Evolutionary conservation across 768 basidiomycete genomes (phyloP).

Genomic region (Mycena crocata): DNA sequence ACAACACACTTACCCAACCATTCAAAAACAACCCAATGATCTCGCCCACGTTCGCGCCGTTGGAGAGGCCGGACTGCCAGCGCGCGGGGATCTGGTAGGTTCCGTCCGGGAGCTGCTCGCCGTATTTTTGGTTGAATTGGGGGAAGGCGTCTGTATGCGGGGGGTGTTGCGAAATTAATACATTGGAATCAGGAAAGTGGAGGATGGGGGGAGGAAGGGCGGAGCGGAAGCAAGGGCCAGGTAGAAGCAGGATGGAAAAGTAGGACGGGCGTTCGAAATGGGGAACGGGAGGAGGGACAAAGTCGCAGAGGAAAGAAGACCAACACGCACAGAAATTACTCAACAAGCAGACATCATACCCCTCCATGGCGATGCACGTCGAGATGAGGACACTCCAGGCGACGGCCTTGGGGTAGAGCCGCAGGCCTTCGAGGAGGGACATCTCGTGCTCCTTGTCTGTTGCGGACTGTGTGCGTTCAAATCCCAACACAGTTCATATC

Average conservation of each 20-base stretch:
- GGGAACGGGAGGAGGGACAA: no score
- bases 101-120: constrained; percentile 29
- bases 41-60: constrained; percentile 37
- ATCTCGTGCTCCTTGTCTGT: constrained; percentile 36
- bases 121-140: constrained; percentile 36
- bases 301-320: background rate
- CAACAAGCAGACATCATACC: constrained; percentile 36
- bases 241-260: background rate
- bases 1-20: no score
- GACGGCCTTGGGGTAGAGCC: constrained; percentile 35
- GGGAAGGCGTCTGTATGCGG: constrained; percentile 34
- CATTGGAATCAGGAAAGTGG: no score
- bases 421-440: constrained; percentile 27
- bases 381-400: constrained; percentile 37
- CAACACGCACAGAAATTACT: constrained; percentile 32
- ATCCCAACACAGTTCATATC: no score
- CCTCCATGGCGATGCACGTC: constrained; percentile 37
- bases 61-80: constrained; percentile 33
- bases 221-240: no score
- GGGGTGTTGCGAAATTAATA: background rate
- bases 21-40: constrained; percentile 35
- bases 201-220: no score
- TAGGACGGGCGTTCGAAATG: no score
- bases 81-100: constrained; percentile 34
- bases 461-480: no score